phyloP scores from a whole-genome alignment of 192 early-diverging fungal species.

The Coemansia sp. region DNA sequence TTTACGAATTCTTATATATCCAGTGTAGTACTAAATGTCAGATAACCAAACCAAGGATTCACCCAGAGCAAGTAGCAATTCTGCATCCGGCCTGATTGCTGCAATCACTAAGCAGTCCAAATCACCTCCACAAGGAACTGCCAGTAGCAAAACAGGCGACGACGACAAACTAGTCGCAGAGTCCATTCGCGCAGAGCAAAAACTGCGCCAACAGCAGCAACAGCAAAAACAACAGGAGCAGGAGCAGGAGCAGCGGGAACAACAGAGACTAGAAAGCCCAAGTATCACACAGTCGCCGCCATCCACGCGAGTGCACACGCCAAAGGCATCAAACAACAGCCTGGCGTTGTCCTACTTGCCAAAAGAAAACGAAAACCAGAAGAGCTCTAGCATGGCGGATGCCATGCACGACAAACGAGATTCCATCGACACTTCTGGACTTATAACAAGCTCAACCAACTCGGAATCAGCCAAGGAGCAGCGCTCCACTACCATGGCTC shows the following conservation, averaged over 20 bases:
- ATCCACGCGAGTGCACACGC: conserved; percentile 8
- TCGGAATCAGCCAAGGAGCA: background rate
- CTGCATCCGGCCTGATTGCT: conserved; percentile 1
- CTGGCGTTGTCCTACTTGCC: background rate
- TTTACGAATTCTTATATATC: background rate
- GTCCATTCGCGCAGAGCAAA: conserved; percentile 1
- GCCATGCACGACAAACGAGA: background rate
- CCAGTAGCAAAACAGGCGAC: background rate
- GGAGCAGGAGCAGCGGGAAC: background rate
- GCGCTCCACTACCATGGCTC: conserved; percentile 1
- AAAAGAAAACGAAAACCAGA: background rate
- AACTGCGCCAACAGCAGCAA: background rate
- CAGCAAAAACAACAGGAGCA: background rate
- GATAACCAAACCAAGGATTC: conserved; percentile 28
- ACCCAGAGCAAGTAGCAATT: conserved; percentile 10
- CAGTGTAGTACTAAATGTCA: conserved; percentile 49
- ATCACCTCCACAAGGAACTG: background rate
- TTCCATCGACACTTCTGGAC: background rate
- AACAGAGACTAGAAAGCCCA: background rate
- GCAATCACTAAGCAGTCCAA: background rate
- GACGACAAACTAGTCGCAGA: conserved; percentile 6
- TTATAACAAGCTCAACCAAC: background rate
- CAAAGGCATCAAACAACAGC: background rate
- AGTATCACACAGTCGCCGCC: conserved; percentile 2
- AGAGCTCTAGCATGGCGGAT: background rate